A percentile compares a stretch with the other conserved stretches of the same genome.
phyloP scores from a whole-genome alignment of 208 protist species.

The Lotmaria passim region DNA sequence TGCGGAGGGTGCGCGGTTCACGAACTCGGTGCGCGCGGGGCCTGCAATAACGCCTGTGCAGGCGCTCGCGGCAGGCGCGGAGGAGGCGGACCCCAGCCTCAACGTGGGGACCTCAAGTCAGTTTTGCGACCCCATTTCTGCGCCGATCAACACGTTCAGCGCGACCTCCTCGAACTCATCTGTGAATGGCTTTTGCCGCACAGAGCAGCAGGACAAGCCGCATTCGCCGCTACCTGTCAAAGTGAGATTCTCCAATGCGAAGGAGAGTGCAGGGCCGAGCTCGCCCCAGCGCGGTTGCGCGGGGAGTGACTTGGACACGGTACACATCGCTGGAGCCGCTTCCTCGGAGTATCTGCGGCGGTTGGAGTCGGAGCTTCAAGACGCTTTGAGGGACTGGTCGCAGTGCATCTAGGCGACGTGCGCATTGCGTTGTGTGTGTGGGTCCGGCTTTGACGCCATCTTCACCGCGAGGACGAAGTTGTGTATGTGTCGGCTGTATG shows the following conservation, averaged over 20 bases:
- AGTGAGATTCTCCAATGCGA: not conserved
- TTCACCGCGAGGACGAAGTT: too few relatives aligned
- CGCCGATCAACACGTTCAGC: constrained; percentile 1
- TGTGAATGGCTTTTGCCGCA: not conserved
- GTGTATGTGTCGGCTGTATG: not conserved
- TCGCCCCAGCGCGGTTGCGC: not conserved
- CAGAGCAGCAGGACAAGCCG: not conserved
- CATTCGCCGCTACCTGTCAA: not conserved
- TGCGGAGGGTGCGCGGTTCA: not conserved
- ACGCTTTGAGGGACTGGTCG: constrained; percentile 30
- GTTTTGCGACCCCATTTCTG: not conserved
- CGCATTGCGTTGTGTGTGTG: not conserved
- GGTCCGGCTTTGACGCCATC: too few relatives aligned
- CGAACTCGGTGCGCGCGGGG: not conserved
- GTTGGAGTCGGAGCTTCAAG: constrained; percentile 41
- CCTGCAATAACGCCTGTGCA: constrained; percentile 6
- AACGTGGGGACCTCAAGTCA: not conserved
- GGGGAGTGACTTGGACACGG: not conserved
- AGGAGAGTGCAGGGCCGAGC: not conserved
- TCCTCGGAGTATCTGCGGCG: constrained; percentile 30
- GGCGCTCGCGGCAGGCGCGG: constrained; percentile 7
- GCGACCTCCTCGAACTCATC: not conserved
- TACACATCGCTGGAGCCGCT: constrained; percentile 22
- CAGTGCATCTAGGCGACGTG: constrained; percentile 7
- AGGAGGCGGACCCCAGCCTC: not conserved